Evolutionary conservation across 148 eudicot genomes (phyloP), one percentile per base, ranked within the genome.

Genomic region (Chenopodium suecicum): DNA sequence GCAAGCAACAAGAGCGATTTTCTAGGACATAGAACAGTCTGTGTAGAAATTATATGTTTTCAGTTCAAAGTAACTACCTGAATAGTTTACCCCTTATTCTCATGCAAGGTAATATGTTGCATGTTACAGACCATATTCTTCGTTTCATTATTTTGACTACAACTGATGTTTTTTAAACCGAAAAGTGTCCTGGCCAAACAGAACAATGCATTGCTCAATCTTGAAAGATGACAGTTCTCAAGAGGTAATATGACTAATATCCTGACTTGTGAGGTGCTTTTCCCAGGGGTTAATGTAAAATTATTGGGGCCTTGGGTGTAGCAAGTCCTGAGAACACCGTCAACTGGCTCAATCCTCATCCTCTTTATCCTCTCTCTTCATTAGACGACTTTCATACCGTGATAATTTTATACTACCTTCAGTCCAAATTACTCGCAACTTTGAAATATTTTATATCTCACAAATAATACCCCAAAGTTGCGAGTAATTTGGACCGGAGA

Each of bases 1-100:
- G 64, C 65, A 7, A 69, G 80, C 71, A 58, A 46, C 73, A 72
- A 77, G 74, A 72, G 32, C 65, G 46, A 64, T 74, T 75, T 64
- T 60, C 74, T 84, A 84, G 81, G 83, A 48, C 58, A 77, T 73
- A 84, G 75, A 69, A 64, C 65, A 72, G 62, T 60, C 67, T 66
- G 74, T 76, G 80, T 76, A 80, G 81, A 76, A 64, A 77, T 70
- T 78, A 81, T 19, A 76, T 72, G 73, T 52, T 77, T 77, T 66
- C 66, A 69, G 78, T 71, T 84, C 7, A 69, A 75, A 48, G 32
- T 14, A 70, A 23, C 50, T 75, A 80, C 47, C 76, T 69, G 58
- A 67, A 81, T 73, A 56, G 70, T 27, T 77, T 73, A 50, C 56
- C 64, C 50, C 37, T 25, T 68, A 56, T 17, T 56, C 5, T 17